Evolutionary conservation across 2,329 filamentous ascomycete genomes (phyloP), one percentile per base, ranked within the genome.

Genomic region (Aspergillus proliferans): DNA sequence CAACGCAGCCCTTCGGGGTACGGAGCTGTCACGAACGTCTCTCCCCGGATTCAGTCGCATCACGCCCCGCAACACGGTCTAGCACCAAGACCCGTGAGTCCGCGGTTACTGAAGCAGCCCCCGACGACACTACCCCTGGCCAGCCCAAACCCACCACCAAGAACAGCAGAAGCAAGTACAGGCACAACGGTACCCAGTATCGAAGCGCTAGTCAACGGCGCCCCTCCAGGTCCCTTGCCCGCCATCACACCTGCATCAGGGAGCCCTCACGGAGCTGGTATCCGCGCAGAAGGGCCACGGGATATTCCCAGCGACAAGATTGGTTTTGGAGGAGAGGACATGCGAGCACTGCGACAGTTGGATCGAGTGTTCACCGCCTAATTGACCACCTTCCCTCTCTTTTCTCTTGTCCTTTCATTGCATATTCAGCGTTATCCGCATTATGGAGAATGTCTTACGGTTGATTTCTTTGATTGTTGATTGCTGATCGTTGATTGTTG

Each of bases 341-440:
- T 77, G 52, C 75, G 83, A 55, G 84, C 83, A 1, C 66, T 88
- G 42, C 76, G 82, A 54, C 82, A 86, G 62, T 71, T 88, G 45
- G 82, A 88, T 65, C 68, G 73, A 19, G 76, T 74, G 1, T 79
- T 78, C 47, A 70, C 61, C 6, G 67, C 67, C n/a, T 43, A 18
- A 40, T n/a, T 39, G 39, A 41, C 43, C 43, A 48, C 47, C 9
- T 22, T 47, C 41, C 43, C 42, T 48, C 15, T 33, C 46, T 43
- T 43, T 49, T 43, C 43, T 33, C 47, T 28, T 43, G 47, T 48
- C 24, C 52, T 18, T 53, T 57, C 26, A 45, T 48, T 51, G 55
- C 50, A 58, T 53, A 56, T 60, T 36, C 33, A 47, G 38, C 38
- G 38, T 21, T 40, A 40, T 40, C 18, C 38, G 38, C 38, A 18